A percentile compares a stretch with the other conserved stretches of the same genome.
Evolutionary conservation across 129 eudicot genomes (phyloP).

Genomic region (Daucus carota): DNA sequence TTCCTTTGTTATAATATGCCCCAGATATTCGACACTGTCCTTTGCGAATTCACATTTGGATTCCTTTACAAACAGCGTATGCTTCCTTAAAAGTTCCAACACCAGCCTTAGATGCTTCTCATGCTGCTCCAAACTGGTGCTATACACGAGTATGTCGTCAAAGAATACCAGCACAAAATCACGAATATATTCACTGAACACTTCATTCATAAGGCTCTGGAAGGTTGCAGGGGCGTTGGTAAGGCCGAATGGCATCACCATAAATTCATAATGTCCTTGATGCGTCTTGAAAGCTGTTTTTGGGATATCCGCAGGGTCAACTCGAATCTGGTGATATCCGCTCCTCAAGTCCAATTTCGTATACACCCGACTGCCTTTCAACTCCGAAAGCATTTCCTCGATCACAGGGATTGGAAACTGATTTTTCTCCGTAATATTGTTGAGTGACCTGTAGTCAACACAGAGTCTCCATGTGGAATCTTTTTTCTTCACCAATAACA

Average conservation of each 20-base stretch:
- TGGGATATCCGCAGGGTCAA: background rate
- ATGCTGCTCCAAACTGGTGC: background rate
- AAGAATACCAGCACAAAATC: background rate
- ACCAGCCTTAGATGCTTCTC: background rate
- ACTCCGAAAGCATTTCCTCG: background rate
- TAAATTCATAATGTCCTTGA: background rate
- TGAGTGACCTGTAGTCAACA: background rate
- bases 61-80: background rate
- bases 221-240: background rate
- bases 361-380: background rate
- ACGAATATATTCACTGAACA: background rate
- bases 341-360: background rate
- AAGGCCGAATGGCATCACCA: background rate
- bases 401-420: background rate
- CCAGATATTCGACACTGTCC: background rate
- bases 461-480: background rate
- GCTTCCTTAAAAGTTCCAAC: background rate
- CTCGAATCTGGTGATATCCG: conserved; percentile 4
- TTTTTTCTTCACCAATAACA: background rate
- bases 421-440: background rate
- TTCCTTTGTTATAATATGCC: background rate
- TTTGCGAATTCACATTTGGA: background rate
- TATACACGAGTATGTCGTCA: background rate
- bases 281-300: background rate
- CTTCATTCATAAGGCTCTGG: background rate